phyloP scores from a whole-genome alignment of 805 yeast genomes.

The Hanseniaspora lindneri region DNA sequence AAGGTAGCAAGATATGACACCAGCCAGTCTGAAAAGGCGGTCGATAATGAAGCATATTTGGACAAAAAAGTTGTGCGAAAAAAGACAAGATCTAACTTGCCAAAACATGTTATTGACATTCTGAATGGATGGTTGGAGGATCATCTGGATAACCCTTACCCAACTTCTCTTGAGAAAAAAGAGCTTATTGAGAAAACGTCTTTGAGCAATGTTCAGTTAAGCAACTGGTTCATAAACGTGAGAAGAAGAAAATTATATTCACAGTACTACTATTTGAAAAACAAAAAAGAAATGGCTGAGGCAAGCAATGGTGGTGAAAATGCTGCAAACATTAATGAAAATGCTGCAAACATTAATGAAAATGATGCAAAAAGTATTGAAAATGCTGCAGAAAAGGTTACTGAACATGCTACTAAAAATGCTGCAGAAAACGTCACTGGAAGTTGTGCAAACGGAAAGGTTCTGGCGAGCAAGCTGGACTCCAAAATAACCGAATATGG shows the following conservation, averaged over 20 bases:
- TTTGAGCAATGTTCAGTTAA: conserved; percentile 64
- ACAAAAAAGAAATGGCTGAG: not conserved
- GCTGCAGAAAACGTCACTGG: no score
- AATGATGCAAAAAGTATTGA: no score
- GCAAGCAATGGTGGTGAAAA: not conserved
- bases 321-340: no score
- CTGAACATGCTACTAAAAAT: no score
- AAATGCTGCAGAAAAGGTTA: no score
- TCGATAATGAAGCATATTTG: not conserved
- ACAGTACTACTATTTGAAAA: conserved; percentile 23
- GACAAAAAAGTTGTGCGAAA: conserved; percentile 16
- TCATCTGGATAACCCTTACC: conserved; percentile 72
- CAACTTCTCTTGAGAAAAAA: conserved; percentile 65
- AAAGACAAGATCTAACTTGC: conserved; percentile 57
- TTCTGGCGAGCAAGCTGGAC: not conserved
- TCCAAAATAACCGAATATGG: no score
- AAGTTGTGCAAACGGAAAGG: not conserved
- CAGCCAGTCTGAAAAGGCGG: no score
- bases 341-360: not conserved
- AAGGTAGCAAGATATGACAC: not conserved
- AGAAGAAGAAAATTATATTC: conserved; percentile 55
- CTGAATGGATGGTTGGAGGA: conserved; percentile 62
- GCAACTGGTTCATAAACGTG: conserved; percentile 84
- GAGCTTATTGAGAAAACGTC: conserved; percentile 61
- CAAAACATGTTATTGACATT: conserved; percentile 63